Percentiles rank a stretch among this genome's conserved stretches.
These are phyloP conservation scores for Zalaria sp. DNA, from an alignment of 2,329 filamentous ascomycete species.

Conservation along the genomic window DNA sequence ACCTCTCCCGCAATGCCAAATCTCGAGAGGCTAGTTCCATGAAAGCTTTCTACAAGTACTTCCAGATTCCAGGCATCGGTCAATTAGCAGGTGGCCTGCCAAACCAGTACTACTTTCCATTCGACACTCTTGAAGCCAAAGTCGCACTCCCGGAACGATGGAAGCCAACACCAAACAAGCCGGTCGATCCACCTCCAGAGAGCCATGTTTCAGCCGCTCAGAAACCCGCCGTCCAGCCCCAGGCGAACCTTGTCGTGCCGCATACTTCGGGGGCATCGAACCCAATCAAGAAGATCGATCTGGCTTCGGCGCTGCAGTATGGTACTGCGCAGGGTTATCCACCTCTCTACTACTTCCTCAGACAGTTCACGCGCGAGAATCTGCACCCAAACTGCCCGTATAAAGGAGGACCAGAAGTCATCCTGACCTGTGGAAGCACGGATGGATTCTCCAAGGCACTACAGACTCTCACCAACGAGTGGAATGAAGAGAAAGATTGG, in stretches of 20 bases:
- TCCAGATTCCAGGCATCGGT: slow-evolving; percentile 46
- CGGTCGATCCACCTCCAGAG: slow-evolving; percentile 31
- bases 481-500: slow-evolving; percentile 55
- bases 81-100: slow-evolving; percentile 57
- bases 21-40: slow-evolving; percentile 50
- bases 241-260: slow-evolving; percentile 48
- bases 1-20: slow-evolving; percentile 57
- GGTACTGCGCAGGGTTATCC: slow-evolving; percentile 71
- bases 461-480: slow-evolving; percentile 61
- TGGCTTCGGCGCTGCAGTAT: slow-evolving; percentile 75
- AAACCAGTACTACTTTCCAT: slow-evolving; percentile 71
- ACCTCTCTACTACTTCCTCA: slow-evolving; percentile 61
- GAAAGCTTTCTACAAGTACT: slow-evolving; percentile 81
- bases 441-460: slow-evolving; percentile 73
- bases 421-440: slow-evolving; percentile 69
- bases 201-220: slow-evolving; percentile 17
- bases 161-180: slow-evolving; percentile 52
- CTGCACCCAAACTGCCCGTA: slow-evolving; percentile 77
- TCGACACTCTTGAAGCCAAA: slow-evolving; percentile 76
- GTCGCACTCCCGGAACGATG: slow-evolving; percentile 63
- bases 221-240: slow-evolving; percentile 19
- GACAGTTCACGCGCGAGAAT: slow-evolving; percentile 61
- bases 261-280: slow-evolving; percentile 48
- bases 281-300: slow-evolving; percentile 57
- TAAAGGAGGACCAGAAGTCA: slow-evolving; percentile 57